Conservation (phyloP, 192 early-diverging fungal genomes). For the Backusella morwellensis region DNA sequence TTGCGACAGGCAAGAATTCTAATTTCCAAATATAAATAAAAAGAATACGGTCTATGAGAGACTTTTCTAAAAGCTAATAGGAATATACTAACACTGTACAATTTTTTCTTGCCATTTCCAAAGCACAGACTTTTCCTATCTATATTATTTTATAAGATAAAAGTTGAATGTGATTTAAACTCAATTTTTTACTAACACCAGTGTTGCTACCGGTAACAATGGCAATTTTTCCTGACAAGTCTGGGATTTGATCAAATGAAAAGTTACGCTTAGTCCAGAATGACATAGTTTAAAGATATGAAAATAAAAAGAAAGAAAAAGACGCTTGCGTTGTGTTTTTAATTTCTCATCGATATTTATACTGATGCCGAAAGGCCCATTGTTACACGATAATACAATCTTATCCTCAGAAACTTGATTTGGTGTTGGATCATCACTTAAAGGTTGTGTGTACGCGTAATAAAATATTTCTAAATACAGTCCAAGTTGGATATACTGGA, state of each 20-base stretch:
- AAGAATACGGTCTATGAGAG: too few relatives aligned
- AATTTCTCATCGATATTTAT: not conserved
- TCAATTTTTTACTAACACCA: slow-evolving; percentile 27
- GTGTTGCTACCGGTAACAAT: slow-evolving; percentile 50
- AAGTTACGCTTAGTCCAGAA: not conserved
- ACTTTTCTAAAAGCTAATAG: not conserved
- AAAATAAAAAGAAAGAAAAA: not conserved
- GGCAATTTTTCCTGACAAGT: slow-evolving; percentile 40
- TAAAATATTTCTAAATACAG: too few relatives aligned
- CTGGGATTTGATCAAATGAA: slow-evolving; percentile 32
- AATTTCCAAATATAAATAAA: not conserved
- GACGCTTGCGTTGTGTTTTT: not conserved
- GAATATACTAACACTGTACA: slow-evolving; percentile 23
- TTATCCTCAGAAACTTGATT: too few relatives aligned
- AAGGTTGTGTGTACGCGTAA: too few relatives aligned
- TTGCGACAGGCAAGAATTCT: slow-evolving; percentile 23
- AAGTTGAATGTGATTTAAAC: not conserved
- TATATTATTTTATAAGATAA: not conserved
- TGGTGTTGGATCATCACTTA: too few relatives aligned
- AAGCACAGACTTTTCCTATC: slow-evolving; percentile 29
- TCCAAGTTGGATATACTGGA: too few relatives aligned
- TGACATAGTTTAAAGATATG: not conserved
- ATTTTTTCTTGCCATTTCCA: slow-evolving; percentile 28
- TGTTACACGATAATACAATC: not conserved
- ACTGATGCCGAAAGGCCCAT: not conserved